These are phyloP conservation scores for Hygrocybe coccinea DNA, from an alignment of 768 basidiomycete species.

Conservation along the genomic window DNA sequence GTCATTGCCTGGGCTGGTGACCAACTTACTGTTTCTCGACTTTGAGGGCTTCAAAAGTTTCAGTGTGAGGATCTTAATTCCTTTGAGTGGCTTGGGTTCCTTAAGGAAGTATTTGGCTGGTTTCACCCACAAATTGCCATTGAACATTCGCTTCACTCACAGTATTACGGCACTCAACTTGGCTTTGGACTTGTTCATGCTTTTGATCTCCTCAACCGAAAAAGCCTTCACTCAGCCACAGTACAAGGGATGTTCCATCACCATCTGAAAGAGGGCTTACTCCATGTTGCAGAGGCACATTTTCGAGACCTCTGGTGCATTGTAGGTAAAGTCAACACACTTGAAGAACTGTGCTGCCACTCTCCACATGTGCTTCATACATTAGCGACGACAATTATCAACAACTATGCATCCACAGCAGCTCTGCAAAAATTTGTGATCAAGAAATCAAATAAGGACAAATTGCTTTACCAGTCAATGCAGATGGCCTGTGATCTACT, in stretches of 20 bases:
- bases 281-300: conserved; percentile 36
- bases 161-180: conserved; percentile 33
- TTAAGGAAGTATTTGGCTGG: conserved; percentile 35
- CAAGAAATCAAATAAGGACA: conserved; percentile 21
- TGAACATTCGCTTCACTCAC: conserved; percentile 37
- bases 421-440: conserved; percentile 20
- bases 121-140: conserved; percentile 39
- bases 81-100: conserved; percentile 35
- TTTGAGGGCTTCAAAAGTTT: conserved; percentile 35
- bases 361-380: conserved; percentile 23
- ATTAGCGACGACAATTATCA: conserved; percentile 25
- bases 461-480: conserved; percentile 21
- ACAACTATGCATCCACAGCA: conserved; percentile 26
- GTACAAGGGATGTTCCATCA: conserved; percentile 33
- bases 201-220: conserved; percentile 28
- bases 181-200: conserved; percentile 27
- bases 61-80: conserved; percentile 34
- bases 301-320: conserved; percentile 31
- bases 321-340: conserved; percentile 17
- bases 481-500: conserved; percentile 36
- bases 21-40: conserved; percentile 35
- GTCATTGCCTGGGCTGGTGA: conserved; percentile 32
- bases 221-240: conserved; percentile 19
- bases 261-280: conserved; percentile 32
- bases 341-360: conserved; percentile 23